Conservation (phyloP, 257 asterid species). For the Cinchona pubescens region DNA sequence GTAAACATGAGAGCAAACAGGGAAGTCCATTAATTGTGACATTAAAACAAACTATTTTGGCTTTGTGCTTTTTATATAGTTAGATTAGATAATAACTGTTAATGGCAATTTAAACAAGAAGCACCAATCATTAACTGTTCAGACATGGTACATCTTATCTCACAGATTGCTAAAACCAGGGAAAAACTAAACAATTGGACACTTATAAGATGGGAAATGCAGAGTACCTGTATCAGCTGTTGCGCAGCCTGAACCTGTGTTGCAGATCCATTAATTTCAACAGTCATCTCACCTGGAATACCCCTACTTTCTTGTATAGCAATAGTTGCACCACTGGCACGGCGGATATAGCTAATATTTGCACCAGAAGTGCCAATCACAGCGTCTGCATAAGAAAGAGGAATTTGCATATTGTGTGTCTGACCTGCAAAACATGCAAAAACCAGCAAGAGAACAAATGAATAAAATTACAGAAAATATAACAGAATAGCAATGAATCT, state of each 20-base stretch:
- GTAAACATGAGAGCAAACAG: too few species aligned
- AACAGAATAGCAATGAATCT: background rate
- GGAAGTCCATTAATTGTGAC: too few species aligned
- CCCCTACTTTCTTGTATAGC: constrained; percentile 82
- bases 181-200: background rate
- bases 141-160: background rate
- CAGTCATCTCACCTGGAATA: constrained; percentile 90
- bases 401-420: constrained; percentile 81
- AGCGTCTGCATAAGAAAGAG: constrained; percentile 73
- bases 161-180: background rate
- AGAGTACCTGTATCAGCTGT: constrained; percentile 77
- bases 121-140: background rate
- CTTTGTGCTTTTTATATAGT: too few species aligned
- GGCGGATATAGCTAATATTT: constrained; percentile 85
- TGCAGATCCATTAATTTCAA: constrained; percentile 85
- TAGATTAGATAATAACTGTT: too few species aligned
- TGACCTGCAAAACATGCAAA: constrained; percentile 42
- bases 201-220: background rate
- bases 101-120: background rate
- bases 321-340: constrained; percentile 88
- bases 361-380: constrained; percentile 83
- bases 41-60: too few species aligned
- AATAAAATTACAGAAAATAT: background rate
- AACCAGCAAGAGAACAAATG: background rate
- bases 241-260: constrained; percentile 89